Evolutionary conservation across 495 filamentous ascomycete genomes (phyloP).

Genomic region (Tuber brumale): DNA sequence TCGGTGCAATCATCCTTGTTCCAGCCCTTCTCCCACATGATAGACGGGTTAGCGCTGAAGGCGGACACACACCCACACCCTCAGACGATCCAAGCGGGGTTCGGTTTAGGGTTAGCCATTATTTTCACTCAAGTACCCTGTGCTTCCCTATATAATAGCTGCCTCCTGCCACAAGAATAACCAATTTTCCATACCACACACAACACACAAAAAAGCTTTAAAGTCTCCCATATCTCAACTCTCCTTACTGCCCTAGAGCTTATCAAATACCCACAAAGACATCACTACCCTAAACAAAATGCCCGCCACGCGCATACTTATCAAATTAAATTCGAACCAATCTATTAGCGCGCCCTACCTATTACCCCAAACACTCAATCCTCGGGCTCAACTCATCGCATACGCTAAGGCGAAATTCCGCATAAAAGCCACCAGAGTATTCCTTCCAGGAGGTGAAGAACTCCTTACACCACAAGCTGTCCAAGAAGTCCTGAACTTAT

Average conservation of each 20-base stretch:
- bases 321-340: slow-evolving; percentile 30
- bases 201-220: not conserved
- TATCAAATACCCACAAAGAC: not conserved
- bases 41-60: not conserved
- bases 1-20: not conserved
- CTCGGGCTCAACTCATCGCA: slow-evolving; percentile 32
- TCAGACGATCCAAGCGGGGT: not conserved
- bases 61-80: not conserved
- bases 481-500: slow-evolving; percentile 15
- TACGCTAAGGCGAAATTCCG: slow-evolving; percentile 43
- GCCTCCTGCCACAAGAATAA: not conserved
- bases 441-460: slow-evolving; percentile 42
- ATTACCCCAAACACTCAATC: slow-evolving; percentile 11
- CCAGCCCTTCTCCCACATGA: not conserved
- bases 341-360: slow-evolving; percentile 24
- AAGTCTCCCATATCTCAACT: not conserved
- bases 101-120: not conserved
- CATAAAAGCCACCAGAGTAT: slow-evolving; percentile 42
- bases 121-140: not conserved
- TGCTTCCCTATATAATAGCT: not conserved
- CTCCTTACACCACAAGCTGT: slow-evolving; percentile 39
- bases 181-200: not conserved
- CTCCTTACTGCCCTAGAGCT: not conserved
- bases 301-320: slow-evolving; percentile 25
- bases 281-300: slow-evolving; percentile 5